phyloP scores from a whole-genome alignment of 73 alveolate species.

The Paramecium octaurelia region DNA sequence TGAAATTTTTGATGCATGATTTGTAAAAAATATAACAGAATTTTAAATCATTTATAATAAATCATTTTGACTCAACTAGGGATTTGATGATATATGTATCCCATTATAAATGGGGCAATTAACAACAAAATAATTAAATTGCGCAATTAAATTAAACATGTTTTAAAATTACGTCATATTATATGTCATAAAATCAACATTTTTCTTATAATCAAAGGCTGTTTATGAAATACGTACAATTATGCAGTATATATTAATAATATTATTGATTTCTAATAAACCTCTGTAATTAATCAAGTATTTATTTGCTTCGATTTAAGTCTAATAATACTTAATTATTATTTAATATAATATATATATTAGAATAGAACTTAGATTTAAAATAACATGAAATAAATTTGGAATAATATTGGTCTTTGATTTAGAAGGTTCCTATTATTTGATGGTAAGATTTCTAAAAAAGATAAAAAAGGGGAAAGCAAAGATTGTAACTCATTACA shows the following conservation, averaged over 20 bases:
- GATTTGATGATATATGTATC: neutral
- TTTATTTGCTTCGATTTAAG: too few species aligned
- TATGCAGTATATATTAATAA: too few species aligned
- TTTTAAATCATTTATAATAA: neutral
- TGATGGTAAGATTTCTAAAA: neutral
- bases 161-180: neutral
- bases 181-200: neutral
- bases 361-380: too few species aligned
- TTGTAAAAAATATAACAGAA: neutral
- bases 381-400: too few species aligned
- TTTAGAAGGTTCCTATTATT: too few species aligned
- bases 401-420: too few species aligned
- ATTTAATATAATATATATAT: too few species aligned
- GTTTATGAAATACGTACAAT: neutral
- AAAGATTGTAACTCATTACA: neutral
- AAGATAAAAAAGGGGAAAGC: neutral
- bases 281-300: too few species aligned
- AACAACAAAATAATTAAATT: neutral
- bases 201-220: neutral
- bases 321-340: too few species aligned
- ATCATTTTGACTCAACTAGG: neutral
- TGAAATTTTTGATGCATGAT: neutral
- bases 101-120: neutral
- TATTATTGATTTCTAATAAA: too few species aligned
- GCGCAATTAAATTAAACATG: neutral